These are phyloP conservation scores for Cylindrotheca fusiformis DNA, from an alignment of 108 stramenopile species.

Conservation along the genomic window DNA sequence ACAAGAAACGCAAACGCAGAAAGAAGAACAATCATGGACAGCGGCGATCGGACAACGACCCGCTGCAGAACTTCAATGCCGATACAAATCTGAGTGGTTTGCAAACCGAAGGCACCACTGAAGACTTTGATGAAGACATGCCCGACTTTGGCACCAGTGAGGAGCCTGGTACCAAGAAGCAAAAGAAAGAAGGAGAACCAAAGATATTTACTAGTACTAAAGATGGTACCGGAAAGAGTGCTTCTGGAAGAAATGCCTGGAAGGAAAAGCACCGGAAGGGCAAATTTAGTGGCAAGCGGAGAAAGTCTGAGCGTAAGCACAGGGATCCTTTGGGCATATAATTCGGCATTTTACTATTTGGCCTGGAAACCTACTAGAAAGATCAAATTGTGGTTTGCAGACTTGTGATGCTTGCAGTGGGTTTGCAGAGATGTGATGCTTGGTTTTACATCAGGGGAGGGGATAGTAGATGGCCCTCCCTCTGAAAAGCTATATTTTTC, in stretches of 20 bases:
- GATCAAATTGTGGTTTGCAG: no score
- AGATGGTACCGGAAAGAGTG: slow-evolving; percentile 82
- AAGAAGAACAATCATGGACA: slow-evolving; percentile 30
- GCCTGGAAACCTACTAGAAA: no score
- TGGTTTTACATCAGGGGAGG: no score
- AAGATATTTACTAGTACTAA: slow-evolving; percentile 61
- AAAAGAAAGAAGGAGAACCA: slow-evolving; percentile 48
- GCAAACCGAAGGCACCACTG: slow-evolving; percentile 37
- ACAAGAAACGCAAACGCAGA: slow-evolving; percentile 74
- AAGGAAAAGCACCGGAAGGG: slow-evolving; percentile 93
- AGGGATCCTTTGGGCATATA: slow-evolving; percentile 48
- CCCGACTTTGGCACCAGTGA: slow-evolving; percentile 21
- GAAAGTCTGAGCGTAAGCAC: slow-evolving; percentile 40
- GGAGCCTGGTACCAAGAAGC: slow-evolving; percentile 18
- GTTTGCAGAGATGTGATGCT: no score
- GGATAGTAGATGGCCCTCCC: no score
- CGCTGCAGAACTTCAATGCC: slow-evolving; percentile 82
- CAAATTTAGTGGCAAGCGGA: slow-evolving; percentile 64
- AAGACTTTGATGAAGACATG: slow-evolving; percentile 41
- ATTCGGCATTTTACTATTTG: no score
- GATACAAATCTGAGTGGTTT: slow-evolving; percentile 65
- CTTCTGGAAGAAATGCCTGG: slow-evolving; percentile 88
- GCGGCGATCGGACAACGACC: slow-evolving; percentile 83
- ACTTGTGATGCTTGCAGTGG: no score
- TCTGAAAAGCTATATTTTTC: no score